Conservation (phyloP, 495 filamentous ascomycete genomes). For the Halenospora varia region DNA sequence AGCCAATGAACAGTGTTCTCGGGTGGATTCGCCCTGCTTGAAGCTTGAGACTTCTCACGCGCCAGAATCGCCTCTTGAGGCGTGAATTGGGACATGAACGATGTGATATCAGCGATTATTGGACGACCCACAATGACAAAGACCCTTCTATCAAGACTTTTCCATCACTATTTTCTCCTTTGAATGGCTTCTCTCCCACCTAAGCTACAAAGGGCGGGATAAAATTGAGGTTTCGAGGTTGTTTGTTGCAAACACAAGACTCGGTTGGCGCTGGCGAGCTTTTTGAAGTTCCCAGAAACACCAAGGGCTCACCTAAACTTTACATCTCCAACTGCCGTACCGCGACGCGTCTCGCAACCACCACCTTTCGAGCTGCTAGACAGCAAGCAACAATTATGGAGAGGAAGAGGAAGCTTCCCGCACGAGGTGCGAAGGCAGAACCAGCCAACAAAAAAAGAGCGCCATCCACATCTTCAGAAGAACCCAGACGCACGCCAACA, state of each 20-base stretch:
- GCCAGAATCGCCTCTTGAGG: neutral
- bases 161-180: neutral
- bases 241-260: slow-evolving; percentile 7
- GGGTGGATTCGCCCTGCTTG: neutral
- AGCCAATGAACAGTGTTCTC: neutral
- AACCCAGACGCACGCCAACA: slow-evolving; percentile 22
- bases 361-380: slow-evolving; percentile 1
- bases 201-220: too few relatives aligned
- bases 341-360: slow-evolving; percentile 20
- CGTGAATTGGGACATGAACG: neutral
- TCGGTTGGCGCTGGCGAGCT: neutral
- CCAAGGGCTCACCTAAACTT: neutral
- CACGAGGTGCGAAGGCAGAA: slow-evolving; percentile 48
- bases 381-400: slow-evolving; percentile 34
- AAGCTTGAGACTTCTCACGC: neutral
- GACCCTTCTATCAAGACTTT: neutral
- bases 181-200: neutral
- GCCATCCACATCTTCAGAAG: slow-evolving; percentile 34
- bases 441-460: slow-evolving; percentile 44
- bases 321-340: slow-evolving; percentile 4
- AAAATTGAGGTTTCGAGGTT: too few relatives aligned
- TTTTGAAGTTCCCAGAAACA: slow-evolving; percentile 8
- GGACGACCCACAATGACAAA: neutral
- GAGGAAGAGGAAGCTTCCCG: slow-evolving; percentile 53
- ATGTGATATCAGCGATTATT: neutral